Evolutionary conservation across 352 stramenopile genomes (phyloP).

Genomic region (Phytophthora pluvialis): DNA sequence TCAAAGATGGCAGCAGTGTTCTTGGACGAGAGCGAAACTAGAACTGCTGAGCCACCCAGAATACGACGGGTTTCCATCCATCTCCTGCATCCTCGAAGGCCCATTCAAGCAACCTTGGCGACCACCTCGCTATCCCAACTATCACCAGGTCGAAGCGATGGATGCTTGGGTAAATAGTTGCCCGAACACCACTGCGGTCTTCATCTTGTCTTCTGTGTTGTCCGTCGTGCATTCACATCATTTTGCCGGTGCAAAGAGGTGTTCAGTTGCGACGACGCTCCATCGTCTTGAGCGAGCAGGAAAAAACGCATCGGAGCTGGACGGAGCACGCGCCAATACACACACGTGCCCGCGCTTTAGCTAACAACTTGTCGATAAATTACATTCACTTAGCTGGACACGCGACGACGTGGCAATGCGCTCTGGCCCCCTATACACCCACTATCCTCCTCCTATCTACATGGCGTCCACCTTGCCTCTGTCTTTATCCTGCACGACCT

Average conservation of each 20-base stretch:
- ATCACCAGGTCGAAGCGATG: too few relatives aligned
- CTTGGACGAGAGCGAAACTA: background rate
- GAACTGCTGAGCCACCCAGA: background rate
- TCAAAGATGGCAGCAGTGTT: slow-evolving; percentile 3
- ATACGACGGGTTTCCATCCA: background rate
- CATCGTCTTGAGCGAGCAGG: background rate
- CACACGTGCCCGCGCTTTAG: too few relatives aligned
- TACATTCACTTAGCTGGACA: slow-evolving; percentile 30
- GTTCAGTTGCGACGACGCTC: slow-evolving; percentile 1
- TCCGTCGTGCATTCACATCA: slow-evolving; percentile 4
- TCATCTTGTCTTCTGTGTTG: background rate
- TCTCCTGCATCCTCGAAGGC: background rate
- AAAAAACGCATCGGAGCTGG: background rate
- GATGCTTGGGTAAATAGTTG: too few relatives aligned
- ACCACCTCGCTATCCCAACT: too few relatives aligned
- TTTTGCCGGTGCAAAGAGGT: background rate
- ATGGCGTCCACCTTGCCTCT: slow-evolving; percentile 23
- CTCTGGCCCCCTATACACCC: slow-evolving; percentile 27
- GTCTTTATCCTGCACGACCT: slow-evolving; percentile 12
- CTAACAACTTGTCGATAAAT: slow-evolving; percentile 34
- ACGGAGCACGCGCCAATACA: background rate
- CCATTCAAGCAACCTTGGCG: too few relatives aligned
- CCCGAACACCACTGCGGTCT: too few relatives aligned
- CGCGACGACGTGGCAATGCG: background rate
- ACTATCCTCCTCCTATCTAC: slow-evolving; percentile 16